Evolutionary conservation across 176 grass and related monocot genomes (phyloP).

Genomic region (Carex littledalei): DNA sequence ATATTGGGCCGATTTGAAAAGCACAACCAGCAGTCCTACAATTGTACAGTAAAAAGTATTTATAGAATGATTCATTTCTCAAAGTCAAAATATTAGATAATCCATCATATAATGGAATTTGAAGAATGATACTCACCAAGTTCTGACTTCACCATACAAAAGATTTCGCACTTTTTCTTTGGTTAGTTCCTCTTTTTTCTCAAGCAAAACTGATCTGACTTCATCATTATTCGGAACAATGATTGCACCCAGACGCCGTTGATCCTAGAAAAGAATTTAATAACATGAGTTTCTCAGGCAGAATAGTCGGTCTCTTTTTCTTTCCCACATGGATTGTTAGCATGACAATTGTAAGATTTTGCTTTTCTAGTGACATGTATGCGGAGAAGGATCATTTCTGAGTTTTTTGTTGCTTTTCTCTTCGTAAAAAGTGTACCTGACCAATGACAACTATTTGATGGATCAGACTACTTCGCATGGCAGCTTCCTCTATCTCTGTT

Average conservation of each 20-base stretch:
- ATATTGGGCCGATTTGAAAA: conserved; percentile 69
- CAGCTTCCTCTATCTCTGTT: conserved; percentile 74
- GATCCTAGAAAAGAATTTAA: conserved; percentile 45
- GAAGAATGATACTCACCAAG: conserved; percentile 40
- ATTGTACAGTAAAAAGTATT: conserved; percentile 1
- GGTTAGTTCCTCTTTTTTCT: conserved; percentile 23
- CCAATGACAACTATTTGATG: conserved; percentile 85
- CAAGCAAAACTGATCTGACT: conserved; percentile 35
- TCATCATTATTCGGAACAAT: conserved; percentile 89
- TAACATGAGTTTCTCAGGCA: background rate
- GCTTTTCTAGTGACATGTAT: background rate
- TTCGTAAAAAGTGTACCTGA: conserved; percentile 39
- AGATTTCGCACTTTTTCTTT: conserved; percentile 52
- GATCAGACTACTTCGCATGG: conserved; percentile 67
- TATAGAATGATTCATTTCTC: background rate
- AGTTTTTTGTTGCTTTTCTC: background rate
- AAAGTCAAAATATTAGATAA: background rate
- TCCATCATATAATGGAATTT: background rate
- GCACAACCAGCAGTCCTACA: conserved; percentile 52
- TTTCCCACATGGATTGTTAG: background rate
- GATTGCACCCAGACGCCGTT: conserved; percentile 66
- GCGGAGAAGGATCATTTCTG: background rate
- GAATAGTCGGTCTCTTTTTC: background rate
- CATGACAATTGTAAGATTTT: background rate
- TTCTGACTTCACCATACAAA: conserved; percentile 60